These are phyloP conservation scores for Suhomyces guaymorum DNA, from an alignment of 1,139 yeast genomes.

Conservation along the genomic window DNA sequence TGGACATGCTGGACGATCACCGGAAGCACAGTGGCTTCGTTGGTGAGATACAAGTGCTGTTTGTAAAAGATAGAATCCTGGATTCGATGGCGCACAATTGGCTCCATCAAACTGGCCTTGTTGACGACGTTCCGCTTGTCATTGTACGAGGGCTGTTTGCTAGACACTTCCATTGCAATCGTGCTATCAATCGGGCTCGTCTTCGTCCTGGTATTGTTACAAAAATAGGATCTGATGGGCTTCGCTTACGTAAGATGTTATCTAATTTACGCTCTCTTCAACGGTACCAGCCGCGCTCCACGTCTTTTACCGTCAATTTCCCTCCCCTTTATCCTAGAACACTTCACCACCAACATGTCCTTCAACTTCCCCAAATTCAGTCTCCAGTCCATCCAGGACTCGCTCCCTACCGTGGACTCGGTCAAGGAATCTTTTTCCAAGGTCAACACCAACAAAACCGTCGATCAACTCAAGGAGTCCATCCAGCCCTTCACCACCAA, in stretches of 20 bases:
- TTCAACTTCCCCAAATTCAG: conserved; percentile 52
- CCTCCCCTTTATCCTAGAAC: neutral
- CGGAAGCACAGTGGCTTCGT: conserved; percentile 48
- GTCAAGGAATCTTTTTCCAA: conserved; percentile 42
- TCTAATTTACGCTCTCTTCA: no score
- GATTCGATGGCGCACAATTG: conserved; percentile 67
- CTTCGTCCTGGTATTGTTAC: no score
- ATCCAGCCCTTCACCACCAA: conserved; percentile 47
- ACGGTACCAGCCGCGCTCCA: conserved; percentile 1
- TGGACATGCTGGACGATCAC: conserved; percentile 39
- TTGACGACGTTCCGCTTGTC: conserved; percentile 31
- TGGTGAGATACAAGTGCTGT: conserved; percentile 58
- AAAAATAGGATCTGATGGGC: no score
- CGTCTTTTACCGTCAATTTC: conserved; percentile 1
- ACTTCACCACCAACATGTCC: conserved; percentile 40
- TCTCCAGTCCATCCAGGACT: conserved; percentile 50
- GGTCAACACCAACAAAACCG: conserved; percentile 41
- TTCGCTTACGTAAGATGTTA: no score
- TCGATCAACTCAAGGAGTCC: conserved; percentile 43
- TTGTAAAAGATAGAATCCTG: conserved; percentile 71
- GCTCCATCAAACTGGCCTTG: conserved; percentile 60
- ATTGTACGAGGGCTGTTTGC: conserved; percentile 13
- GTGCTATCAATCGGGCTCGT: no score
- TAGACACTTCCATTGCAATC: no score
- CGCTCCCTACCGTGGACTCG: conserved; percentile 43